These are phyloP conservation scores for Conticribra weissflogii DNA, from an alignment of 108 stramenopile species.

Conservation along the genomic window DNA sequence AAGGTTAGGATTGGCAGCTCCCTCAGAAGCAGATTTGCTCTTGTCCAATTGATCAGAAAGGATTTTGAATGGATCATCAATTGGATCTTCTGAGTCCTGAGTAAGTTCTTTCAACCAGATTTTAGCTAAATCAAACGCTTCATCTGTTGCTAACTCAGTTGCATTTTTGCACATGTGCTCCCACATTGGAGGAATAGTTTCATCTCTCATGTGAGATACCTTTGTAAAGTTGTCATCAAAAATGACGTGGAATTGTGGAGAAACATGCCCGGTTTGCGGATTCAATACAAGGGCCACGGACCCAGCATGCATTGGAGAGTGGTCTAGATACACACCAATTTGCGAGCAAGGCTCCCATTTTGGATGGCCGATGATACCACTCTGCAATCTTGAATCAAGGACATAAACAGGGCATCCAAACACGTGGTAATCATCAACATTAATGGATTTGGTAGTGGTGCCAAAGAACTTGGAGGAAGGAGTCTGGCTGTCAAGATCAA, in stretches of 20 bases:
- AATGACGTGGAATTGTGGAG: background rate
- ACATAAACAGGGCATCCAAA: conserved; percentile 47
- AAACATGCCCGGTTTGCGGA: conserved; percentile 29
- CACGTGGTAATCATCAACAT: conserved; percentile 18
- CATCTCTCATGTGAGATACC: background rate
- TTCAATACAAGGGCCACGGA: conserved; percentile 22
- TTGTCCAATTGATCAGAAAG: too few relatives aligned
- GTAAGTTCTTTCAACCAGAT: too few relatives aligned
- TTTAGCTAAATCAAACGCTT: too few relatives aligned
- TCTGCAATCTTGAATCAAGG: conserved; percentile 10
- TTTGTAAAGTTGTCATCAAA: background rate
- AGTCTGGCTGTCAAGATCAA: background rate
- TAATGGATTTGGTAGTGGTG: background rate
- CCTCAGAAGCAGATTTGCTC: too few relatives aligned
- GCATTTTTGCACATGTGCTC: too few relatives aligned
- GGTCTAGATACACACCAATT: conserved; percentile 35
- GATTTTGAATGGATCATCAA: too few relatives aligned
- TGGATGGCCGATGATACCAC: background rate
- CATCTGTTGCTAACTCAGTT: too few relatives aligned
- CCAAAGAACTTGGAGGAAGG: background rate
- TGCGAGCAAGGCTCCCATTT: conserved; percentile 37
- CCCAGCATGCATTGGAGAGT: conserved; percentile 21
- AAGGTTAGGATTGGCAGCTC: too few relatives aligned
- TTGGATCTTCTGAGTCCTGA: too few relatives aligned
- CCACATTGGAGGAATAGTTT: background rate